These are phyloP conservation scores for Spathaspora sp. DNA, from an alignment of 805 yeast species.

Conservation along the genomic window DNA sequence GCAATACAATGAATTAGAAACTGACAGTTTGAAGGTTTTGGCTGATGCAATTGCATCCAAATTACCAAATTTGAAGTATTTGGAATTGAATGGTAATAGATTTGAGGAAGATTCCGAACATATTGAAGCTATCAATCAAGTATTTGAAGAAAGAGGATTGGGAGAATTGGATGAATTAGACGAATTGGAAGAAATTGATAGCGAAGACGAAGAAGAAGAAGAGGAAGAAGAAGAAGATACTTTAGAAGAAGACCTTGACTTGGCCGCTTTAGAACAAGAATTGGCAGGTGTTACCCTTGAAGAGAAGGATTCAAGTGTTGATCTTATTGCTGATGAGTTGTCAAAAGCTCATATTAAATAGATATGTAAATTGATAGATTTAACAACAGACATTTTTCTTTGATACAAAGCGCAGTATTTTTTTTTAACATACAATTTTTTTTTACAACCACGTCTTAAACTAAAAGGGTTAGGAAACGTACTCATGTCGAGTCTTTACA, in stretches of 20 bases:
- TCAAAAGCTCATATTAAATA: constrained; percentile 47
- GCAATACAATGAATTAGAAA: constrained; percentile 85
- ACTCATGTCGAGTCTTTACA: constrained; percentile 38
- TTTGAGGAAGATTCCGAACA: constrained; percentile 83
- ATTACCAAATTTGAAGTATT: constrained; percentile 55
- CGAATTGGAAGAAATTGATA: constrained; percentile 82
- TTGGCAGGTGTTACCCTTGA: constrained; percentile 45
- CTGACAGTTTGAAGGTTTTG: constrained; percentile 58
- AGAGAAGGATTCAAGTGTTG: constrained; percentile 44
- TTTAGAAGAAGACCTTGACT: constrained; percentile 51
- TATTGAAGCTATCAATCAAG: constrained; percentile 54
- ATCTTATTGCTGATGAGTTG: constrained; percentile 56
- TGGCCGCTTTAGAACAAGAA: constrained; percentile 49
- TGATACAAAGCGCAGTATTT: neutral
- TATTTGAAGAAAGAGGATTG: constrained; percentile 67
- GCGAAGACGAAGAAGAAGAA: constrained; percentile 65
- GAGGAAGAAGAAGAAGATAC: constrained; percentile 48
- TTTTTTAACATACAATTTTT: neutral
- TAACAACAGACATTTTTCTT: neutral
- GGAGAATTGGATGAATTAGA: constrained; percentile 92
- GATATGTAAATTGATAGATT: neutral
- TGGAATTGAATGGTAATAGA: constrained; percentile 92
- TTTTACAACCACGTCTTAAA: neutral
- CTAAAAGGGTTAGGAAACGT: neutral
- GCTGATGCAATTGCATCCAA: constrained; percentile 48